Conservation (phyloP, 305 asterid genomes). For the Fraxinus albicans region DNA sequence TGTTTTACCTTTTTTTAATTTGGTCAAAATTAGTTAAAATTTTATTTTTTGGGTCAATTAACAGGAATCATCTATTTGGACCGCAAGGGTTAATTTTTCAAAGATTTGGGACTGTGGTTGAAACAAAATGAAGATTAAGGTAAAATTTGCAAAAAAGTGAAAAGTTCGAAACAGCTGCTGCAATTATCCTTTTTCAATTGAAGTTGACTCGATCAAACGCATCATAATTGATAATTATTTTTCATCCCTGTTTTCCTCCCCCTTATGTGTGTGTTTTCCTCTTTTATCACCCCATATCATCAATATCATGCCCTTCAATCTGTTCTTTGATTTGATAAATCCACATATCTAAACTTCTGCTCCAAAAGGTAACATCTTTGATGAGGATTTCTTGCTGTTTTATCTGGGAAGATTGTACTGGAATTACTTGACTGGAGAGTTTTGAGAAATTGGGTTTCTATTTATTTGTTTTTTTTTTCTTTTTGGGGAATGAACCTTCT, state of each 20-base stretch:
- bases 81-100: no score
- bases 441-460: neutral
- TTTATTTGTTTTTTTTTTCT: neutral
- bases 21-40: no score
- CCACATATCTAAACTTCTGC: slow-evolving; percentile 56
- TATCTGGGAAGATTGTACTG: neutral
- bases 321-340: slow-evolving; percentile 43
- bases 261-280: neutral
- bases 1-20: no score
- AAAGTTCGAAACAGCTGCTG: no score
- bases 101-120: no score
- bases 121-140: no score
- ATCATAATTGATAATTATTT: slow-evolving; percentile 2
- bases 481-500: slow-evolving; percentile 27
- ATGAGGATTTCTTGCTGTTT: neutral
- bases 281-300: slow-evolving; percentile 21
- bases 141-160: no score
- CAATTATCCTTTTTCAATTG: slow-evolving; percentile 25
- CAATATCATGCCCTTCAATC: slow-evolving; percentile 24
- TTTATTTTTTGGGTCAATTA: no score
- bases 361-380: slow-evolving; percentile 39
- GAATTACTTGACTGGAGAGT: slow-evolving; percentile 10
- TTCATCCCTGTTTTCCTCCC: neutral
- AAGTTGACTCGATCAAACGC: slow-evolving; percentile 28
- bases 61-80: no score